These are phyloP conservation scores for Mycena pura DNA, from an alignment of 768 basidiomycete species.

Conservation along the genomic window DNA sequence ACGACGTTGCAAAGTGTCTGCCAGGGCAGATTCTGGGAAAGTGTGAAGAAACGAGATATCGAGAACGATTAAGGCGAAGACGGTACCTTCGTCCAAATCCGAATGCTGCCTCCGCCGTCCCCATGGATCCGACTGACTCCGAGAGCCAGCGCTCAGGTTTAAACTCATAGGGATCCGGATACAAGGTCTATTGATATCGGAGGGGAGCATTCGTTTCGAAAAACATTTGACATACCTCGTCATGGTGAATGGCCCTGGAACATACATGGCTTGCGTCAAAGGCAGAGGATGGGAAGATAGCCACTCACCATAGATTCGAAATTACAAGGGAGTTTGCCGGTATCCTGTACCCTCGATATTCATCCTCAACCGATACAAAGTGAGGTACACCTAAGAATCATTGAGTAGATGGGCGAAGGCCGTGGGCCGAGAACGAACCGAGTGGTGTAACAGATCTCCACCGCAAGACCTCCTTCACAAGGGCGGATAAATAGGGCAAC, in stretches of 20 bases:
- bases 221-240: slow-evolving; percentile 33
- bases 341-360: slow-evolving; percentile 38
- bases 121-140: slow-evolving; percentile 36
- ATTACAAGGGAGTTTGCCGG: slow-evolving; percentile 42
- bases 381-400: slow-evolving; percentile 38
- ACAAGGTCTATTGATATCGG: slow-evolving; percentile 24
- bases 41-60: too few species aligned
- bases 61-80: not conserved
- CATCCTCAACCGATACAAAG: slow-evolving; percentile 37
- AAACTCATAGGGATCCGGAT: slow-evolving; percentile 48
- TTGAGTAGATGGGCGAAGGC: too few species aligned
- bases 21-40: slow-evolving; percentile 38
- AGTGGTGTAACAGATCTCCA: too few species aligned
- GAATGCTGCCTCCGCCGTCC: slow-evolving; percentile 37
- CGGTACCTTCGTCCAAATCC: slow-evolving; percentile 36
- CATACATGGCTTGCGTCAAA: not conserved
- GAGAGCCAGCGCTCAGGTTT: slow-evolving; percentile 47
- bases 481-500: not conserved
- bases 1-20: slow-evolving; percentile 33
- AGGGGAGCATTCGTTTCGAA: not conserved
- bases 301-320: slow-evolving; percentile 41
- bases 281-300: not conserved
- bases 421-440: too few species aligned
- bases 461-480: too few species aligned
- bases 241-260: slow-evolving; percentile 48